Evolutionary conservation across 2,329 filamentous ascomycete genomes (phyloP).

Genomic region (Nemania sp.): DNA sequence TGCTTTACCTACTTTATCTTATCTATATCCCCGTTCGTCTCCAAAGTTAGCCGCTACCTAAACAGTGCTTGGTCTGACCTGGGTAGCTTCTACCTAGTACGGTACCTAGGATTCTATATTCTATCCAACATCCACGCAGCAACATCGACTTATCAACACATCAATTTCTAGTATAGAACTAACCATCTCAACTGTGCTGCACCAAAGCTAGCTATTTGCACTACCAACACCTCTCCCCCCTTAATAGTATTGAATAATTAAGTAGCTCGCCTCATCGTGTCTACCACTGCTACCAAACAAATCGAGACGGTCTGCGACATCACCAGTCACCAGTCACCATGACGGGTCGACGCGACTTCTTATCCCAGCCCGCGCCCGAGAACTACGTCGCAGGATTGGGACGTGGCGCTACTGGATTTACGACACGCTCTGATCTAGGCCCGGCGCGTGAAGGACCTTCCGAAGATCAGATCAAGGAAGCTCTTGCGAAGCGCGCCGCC

Average conservation of each 20-base stretch:
- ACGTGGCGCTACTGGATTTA: slow-evolving; percentile 97
- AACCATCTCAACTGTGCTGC: neutral
- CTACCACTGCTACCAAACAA: neutral
- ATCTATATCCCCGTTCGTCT: slow-evolving; percentile 24
- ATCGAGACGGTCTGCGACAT: slow-evolving; percentile 2
- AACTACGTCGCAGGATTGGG: slow-evolving; percentile 97
- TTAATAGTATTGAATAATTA: too few species aligned
- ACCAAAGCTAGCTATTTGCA: neutral
- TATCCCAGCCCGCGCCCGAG: slow-evolving; percentile 85
- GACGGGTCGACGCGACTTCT: slow-evolving; percentile 80
- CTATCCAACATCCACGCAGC: neutral
- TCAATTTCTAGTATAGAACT: too few species aligned
- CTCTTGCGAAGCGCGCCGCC: slow-evolving; percentile 91
- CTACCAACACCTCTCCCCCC: too few species aligned
- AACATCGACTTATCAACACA: too few species aligned
- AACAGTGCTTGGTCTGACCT: too few species aligned
- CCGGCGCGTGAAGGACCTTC: slow-evolving; percentile 95
- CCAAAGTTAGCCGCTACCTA: neutral
- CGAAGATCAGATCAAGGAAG: slow-evolving; percentile 98
- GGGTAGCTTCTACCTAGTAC: too few species aligned
- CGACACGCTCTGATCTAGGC: slow-evolving; percentile 94
- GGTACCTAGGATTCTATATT: neutral
- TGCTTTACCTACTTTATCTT: slow-evolving; percentile 30
- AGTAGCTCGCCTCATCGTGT: too few species aligned
- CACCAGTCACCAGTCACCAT: slow-evolving; percentile 54